These are phyloP conservation scores for Tricholoma flavovirens DNA, from an alignment of 768 basidiomycete species.

Conservation along the genomic window DNA sequence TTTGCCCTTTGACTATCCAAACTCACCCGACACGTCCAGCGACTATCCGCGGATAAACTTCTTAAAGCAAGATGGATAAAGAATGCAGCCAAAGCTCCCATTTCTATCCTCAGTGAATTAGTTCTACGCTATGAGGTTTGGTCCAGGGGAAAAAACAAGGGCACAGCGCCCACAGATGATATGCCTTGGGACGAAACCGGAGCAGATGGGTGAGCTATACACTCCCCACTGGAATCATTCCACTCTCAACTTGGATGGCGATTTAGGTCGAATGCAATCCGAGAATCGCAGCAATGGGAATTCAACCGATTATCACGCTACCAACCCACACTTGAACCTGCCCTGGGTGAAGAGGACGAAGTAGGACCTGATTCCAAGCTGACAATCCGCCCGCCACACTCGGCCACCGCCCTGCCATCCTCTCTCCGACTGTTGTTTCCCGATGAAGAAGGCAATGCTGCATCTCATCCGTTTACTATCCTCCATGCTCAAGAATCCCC, in stretches of 20 bases:
- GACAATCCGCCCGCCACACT: slow-evolving; percentile 45
- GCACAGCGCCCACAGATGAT: slow-evolving; percentile 65
- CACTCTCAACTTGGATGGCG: background rate
- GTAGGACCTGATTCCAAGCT: slow-evolving; percentile 18
- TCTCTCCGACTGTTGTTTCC: slow-evolving; percentile 73
- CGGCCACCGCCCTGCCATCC: slow-evolving; percentile 55
- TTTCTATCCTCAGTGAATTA: slow-evolving; percentile 74
- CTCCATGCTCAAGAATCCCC: background rate
- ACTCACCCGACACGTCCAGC: slow-evolving; percentile 37
- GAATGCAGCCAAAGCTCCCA: slow-evolving; percentile 55
- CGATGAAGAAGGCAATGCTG: slow-evolving; percentile 41
- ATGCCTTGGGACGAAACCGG: slow-evolving; percentile 71
- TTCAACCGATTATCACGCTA: slow-evolving; percentile 75
- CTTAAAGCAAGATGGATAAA: slow-evolving; percentile 89
- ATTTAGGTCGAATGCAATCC: slow-evolving; percentile 12
- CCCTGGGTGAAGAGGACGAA: slow-evolving; percentile 20
- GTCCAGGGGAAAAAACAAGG: slow-evolving; percentile 40
- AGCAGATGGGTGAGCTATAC: slow-evolving; percentile 41
- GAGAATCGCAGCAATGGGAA: slow-evolving; percentile 28
- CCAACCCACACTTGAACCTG: slow-evolving; percentile 3
- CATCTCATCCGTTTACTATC: background rate
- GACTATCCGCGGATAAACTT: slow-evolving; percentile 86
- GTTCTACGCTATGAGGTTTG: slow-evolving; percentile 72
- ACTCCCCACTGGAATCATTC: background rate
- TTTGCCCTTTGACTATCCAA: background rate